phyloP scores from a whole-genome alignment of 1,284 basidiomycete genomes.

The Trichosporon faecale region DNA sequence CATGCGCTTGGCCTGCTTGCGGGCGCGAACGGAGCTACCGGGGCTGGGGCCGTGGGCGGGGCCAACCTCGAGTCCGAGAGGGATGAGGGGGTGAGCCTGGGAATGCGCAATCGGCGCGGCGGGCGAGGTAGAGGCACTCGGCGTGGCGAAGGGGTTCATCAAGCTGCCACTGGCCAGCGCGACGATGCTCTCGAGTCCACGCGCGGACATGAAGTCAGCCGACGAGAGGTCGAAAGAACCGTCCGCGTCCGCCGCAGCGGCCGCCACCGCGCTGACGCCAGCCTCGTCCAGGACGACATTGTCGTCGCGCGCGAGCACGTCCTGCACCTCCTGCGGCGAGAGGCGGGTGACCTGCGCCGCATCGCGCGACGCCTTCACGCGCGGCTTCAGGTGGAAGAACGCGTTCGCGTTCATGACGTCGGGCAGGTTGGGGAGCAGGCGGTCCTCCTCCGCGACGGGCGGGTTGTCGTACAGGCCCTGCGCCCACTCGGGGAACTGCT shows the following conservation, averaged over 20 bases:
- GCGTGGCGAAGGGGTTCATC: constrained; percentile 22
- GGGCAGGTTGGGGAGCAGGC: constrained; percentile 28
- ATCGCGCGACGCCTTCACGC: constrained; percentile 27
- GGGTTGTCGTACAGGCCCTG: constrained; percentile 47
- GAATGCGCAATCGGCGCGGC: background rate
- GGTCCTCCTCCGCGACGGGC: constrained; percentile 42
- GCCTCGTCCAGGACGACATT: constrained; percentile 11
- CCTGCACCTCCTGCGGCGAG: constrained; percentile 31
- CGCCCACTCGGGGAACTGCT: constrained; percentile 45
- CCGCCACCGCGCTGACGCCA: constrained; percentile 17
- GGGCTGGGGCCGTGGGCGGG: constrained; percentile 16
- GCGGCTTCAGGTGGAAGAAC: constrained; percentile 32
- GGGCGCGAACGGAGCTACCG: constrained; percentile 38
- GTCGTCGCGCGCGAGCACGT: constrained; percentile 28
- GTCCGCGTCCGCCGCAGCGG: constrained; percentile 15
- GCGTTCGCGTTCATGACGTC: constrained; percentile 37
- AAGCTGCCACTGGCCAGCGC: constrained; percentile 22
- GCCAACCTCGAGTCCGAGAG: constrained; percentile 13
- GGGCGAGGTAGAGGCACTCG: background rate
- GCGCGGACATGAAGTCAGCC: constrained; percentile 27
- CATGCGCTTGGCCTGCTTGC: constrained; percentile 39
- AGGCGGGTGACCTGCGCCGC: constrained; percentile 23
- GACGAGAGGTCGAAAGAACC: constrained; percentile 25
- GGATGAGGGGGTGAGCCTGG: constrained; percentile 15
- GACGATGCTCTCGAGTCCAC: constrained; percentile 26